These are phyloP conservation scores for Fraxinus paxiana DNA, from an alignment of 305 asterid species.

Conservation along the genomic window DNA sequence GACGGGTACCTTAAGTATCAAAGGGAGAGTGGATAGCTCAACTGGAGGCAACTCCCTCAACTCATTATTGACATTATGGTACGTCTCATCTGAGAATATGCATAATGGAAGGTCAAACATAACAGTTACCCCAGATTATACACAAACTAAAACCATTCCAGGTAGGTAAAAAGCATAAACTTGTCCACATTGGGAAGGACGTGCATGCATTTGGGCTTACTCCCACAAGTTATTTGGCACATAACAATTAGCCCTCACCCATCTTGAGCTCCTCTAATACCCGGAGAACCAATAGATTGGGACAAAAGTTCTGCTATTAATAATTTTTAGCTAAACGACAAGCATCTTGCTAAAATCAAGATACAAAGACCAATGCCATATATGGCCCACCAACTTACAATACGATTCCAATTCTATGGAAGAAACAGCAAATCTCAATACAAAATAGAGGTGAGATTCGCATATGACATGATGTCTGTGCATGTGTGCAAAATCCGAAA, in stretches of 20 bases:
- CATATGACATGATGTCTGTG: neutral
- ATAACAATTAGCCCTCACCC: neutral
- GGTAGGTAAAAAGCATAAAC: neutral
- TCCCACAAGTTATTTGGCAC: neutral
- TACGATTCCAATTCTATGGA: neutral
- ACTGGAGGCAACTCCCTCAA: slow-evolving; percentile 91
- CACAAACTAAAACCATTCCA: neutral
- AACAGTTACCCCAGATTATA: slow-evolving; percentile 13
- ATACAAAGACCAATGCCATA: slow-evolving; percentile 1
- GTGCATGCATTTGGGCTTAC: neutral
- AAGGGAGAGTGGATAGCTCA: slow-evolving; percentile 76
- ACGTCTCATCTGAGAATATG: slow-evolving; percentile 59
- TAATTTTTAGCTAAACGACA: neutral
- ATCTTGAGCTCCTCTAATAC: neutral
- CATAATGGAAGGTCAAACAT: slow-evolving; percentile 26
- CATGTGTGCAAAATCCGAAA: neutral
- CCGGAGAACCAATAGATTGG: neutral
- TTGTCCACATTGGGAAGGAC: neutral
- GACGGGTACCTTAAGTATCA: slow-evolving; percentile 73
- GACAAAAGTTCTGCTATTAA: neutral
- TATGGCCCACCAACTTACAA: neutral
- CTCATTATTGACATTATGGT: slow-evolving; percentile 64
- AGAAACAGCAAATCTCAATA: neutral
- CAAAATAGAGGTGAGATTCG: neutral
- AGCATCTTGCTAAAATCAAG: neutral